Conservation (phyloP, 805 yeast genomes). For the Metschnikowia hibisci region DNA sequence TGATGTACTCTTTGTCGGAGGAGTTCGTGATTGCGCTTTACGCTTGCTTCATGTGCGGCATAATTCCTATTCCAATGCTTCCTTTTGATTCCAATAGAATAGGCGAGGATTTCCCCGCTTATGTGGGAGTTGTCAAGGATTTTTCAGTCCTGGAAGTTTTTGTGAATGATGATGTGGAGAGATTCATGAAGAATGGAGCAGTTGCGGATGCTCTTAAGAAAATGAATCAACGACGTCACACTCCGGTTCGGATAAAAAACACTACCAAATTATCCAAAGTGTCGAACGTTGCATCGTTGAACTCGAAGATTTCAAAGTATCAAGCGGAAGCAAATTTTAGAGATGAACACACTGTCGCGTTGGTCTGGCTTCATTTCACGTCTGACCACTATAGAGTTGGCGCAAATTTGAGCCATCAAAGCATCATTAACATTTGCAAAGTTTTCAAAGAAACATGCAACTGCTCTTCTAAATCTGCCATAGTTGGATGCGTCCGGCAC, state of each 20-base stretch:
- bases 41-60: slow-evolving; percentile 82
- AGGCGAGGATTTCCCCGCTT: slow-evolving; percentile 69
- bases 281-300: slow-evolving; percentile 36
- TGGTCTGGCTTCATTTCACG: slow-evolving; percentile 67
- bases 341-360: slow-evolving; percentile 44
- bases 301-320: slow-evolving; percentile 41
- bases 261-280: slow-evolving; percentile 55
- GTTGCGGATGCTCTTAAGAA: slow-evolving; percentile 57
- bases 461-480: slow-evolving; percentile 62
- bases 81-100: slow-evolving; percentile 65
- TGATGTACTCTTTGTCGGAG: slow-evolving; percentile 84
- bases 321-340: slow-evolving; percentile 39
- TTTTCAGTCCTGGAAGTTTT: slow-evolving; percentile 69
- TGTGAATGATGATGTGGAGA: slow-evolving; percentile 74
- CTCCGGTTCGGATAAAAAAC: slow-evolving; percentile 56
- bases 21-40: slow-evolving; percentile 78
- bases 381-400: slow-evolving; percentile 69
- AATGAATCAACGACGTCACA: slow-evolving; percentile 28
- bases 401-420: slow-evolving; percentile 53
- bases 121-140: slow-evolving; percentile 62
- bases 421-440: slow-evolving; percentile 75
- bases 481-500: slow-evolving; percentile 84
- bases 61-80: slow-evolving; percentile 71
- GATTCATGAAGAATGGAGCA: slow-evolving; percentile 62
- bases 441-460: slow-evolving; percentile 91